Base-by-base conservation (phyloP, 371 early-diverging fungal species). In the Catenaria anguillulae region DNA sequence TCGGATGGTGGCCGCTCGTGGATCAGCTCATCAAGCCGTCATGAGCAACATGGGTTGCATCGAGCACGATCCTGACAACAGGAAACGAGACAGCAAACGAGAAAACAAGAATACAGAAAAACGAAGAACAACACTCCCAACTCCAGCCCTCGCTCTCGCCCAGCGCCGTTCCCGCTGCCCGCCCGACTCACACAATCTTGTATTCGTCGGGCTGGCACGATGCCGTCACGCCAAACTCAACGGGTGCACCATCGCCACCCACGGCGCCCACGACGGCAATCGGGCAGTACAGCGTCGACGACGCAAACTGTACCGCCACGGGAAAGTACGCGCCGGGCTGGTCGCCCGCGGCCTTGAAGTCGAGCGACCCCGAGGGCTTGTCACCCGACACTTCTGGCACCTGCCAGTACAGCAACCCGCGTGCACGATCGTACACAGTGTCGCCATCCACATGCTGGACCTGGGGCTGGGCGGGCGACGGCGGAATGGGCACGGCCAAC, bases 271-370 rank as follows among this genome's bases (percentile, higher is more conserved):
- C 33, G n/a, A 63, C 63, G 26, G 40, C 24, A 23, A 62, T 24
- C 42, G 55, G 33, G 40, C 45, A 61, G 24, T 50, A 50, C 29
- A 46, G 40, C 46, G 52, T 12, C 10, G 13, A 6, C 33, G 13
- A 19, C n/a, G 55, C 12, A n/a, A 61, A 46, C 23, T 46, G 33
- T 10, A 89, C 88, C 31, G 71, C 63, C 34, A 94, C 91, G 4
- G 97, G 97, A 89, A 90, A 96, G 76, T 90, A 90, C 2, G 71
- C 81, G 48, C 81, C 82, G 19, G 83, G 81, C 64, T 93, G 86
- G 60, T 88, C 87, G 33, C 86, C 84, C 26, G 78, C 73, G 24
- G 90, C 83, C 59, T 73, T 83, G 73, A 93, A 97, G 65, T 94
- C 94, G 55, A 97, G 72, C 21, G 81, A 78, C 34, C 94, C 94